Percentiles rank a stretch among this genome's conserved stretches.
Conservation (phyloP, 495 filamentous ascomycete species). For the Chaetomium fimeti region DNA sequence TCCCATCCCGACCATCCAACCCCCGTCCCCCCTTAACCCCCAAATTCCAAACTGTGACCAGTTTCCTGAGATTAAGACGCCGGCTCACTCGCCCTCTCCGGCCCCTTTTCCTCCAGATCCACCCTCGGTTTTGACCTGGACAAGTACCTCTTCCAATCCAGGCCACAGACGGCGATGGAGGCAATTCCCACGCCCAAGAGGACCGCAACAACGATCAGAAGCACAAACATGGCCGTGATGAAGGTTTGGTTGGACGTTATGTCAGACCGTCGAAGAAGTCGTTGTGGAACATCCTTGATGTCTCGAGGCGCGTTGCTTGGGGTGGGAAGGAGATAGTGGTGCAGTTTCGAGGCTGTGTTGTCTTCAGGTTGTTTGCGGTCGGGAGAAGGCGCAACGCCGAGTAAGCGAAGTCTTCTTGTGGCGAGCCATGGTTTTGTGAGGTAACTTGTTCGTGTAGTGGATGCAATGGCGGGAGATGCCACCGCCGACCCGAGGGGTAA, state of each 20-base stretch:
- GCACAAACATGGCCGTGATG: neutral
- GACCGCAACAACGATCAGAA: neutral
- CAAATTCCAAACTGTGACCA: neutral
- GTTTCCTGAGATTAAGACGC: neutral
- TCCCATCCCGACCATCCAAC: too few relatives aligned
- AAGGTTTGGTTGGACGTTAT: neutral
- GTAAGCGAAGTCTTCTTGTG: neutral
- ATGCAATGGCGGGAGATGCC: neutral
- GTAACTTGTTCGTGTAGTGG: neutral
- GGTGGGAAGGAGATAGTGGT: neutral
- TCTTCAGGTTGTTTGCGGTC: neutral
- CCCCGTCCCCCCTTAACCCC: too few relatives aligned
- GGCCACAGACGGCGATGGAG: conserved; percentile 1
- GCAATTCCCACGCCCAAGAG: neutral
- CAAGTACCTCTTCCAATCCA: neutral
- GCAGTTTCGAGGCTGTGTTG: neutral
- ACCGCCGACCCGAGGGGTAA: neutral
- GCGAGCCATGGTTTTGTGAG: neutral
- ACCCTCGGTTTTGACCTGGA: neutral
- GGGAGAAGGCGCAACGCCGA: neutral
- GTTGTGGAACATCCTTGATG: neutral
- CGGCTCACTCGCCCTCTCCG: neutral
- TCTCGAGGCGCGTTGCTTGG: neutral
- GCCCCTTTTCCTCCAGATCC: neutral
- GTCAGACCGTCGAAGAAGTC: neutral